These are phyloP conservation scores for Clathrospora elynae DNA, from an alignment of 2,329 filamentous ascomycete genomes.

Conservation along the genomic window DNA sequence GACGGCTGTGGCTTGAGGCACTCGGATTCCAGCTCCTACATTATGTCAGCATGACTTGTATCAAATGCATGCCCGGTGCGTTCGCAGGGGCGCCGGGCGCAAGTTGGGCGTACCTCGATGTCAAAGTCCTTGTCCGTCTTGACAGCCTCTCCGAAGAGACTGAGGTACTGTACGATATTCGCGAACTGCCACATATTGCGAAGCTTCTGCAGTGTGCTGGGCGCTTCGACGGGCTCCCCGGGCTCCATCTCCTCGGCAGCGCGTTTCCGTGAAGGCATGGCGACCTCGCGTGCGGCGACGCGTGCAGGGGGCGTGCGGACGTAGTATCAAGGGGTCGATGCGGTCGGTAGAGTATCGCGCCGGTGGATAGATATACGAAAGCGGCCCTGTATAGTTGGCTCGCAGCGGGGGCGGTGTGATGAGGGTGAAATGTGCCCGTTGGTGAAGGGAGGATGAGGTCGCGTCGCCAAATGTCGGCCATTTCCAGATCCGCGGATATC, in stretches of 20 bases:
- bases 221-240: slow-evolving; percentile 52
- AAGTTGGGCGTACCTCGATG: slow-evolving; percentile 71
- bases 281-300: slow-evolving; percentile 42
- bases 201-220: slow-evolving; percentile 64
- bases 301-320: slow-evolving; percentile 25
- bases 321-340: neutral
- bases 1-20: slow-evolving; percentile 79
- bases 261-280: slow-evolving; percentile 48
- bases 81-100: slow-evolving; percentile 25
- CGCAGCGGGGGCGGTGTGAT: slow-evolving; percentile 11
- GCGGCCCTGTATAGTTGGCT: slow-evolving; percentile 3
- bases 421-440: slow-evolving; percentile 9
- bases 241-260: slow-evolving; percentile 60
- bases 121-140: slow-evolving; percentile 89
- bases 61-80: slow-evolving; percentile 15
- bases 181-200: slow-evolving; percentile 96
- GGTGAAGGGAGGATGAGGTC: slow-evolving; percentile 9
- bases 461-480: slow-evolving; percentile 11
- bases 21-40: slow-evolving; percentile 83
- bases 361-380: slow-evolving; percentile 4
- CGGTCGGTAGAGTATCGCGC: neutral
- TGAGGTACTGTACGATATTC: slow-evolving; percentile 90
- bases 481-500: slow-evolving; percentile 9
- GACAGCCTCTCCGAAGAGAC: slow-evolving; percentile 83
- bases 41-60: slow-evolving; percentile 34